Evolutionary conservation across 768 basidiomycete genomes (phyloP), one percentile per base, ranked within the genome.

Genomic region (Hericium rajendrae): DNA sequence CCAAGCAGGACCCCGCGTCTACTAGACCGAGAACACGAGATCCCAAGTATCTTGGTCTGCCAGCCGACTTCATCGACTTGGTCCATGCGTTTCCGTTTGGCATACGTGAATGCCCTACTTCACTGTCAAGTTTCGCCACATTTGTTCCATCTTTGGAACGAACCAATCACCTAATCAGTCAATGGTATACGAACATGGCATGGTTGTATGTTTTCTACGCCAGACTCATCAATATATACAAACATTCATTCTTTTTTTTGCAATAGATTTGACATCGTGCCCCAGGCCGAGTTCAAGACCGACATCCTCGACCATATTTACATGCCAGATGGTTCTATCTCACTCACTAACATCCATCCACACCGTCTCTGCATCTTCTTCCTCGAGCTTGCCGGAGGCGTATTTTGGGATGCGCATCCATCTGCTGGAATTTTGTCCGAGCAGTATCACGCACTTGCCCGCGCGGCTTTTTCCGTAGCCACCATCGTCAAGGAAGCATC

Each of bases 281-380:
- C 70, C 3, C 70, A 69, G 6, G 60, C 71, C 5, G 77, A 81
- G 32, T 78, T 81, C 57, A 65, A 73, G 52, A 58, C 53, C 11
- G 68, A 66, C 9, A 69, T 80, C 22, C 46, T 80, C 37, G 65
- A 72, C 16, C 72, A 71, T 13, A 71, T 82, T n/a, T 81, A 80
- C 58, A 54, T 63, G 20, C 62, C 69, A 16, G 69, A 67, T 15
- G 65, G 48, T 15, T 41, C 65, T 41, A 63, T 68, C 9, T 69
- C 64, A 49, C 59, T 76, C 18, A 68, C 75, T 41, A 51, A 51
- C 15, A 24, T 78, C 20, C 76, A 79, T 53, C 70, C 78, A 0
- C 78, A 82, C 55, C 67, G 71, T 37, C 71, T 84, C 38, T 71
- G 81, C 16, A 72, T 80, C 18, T 77, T 83, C 66, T 82, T 81